Conservation (phyloP, 495 filamentous ascomycete species). For the Geopyxis carbonaria region DNA sequence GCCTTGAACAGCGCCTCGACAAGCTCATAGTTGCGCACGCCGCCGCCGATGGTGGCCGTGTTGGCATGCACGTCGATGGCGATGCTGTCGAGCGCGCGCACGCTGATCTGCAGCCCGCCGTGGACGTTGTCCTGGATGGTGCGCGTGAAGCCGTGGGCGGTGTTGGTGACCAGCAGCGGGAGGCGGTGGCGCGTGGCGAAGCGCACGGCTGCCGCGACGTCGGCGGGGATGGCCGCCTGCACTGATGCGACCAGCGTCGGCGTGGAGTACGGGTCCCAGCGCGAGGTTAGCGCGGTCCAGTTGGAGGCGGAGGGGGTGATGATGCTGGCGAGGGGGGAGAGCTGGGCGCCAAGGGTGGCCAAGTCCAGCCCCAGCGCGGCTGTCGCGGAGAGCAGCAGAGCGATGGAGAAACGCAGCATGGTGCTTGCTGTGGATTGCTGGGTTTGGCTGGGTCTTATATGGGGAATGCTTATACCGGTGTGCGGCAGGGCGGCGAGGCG, state of each 20-base stretch:
- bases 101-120: constrained; percentile 1
- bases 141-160: constrained; percentile 1
- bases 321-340: neutral
- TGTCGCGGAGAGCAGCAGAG: too few relatives aligned
- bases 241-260: neutral
- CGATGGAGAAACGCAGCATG: too few relatives aligned
- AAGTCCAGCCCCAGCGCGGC: too few relatives aligned
- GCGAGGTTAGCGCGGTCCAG: neutral
- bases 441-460: too few relatives aligned
- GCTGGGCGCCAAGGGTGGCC: neutral
- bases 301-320: neutral
- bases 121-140: neutral
- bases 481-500: too few relatives aligned
- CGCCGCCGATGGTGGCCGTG: constrained; percentile 36
- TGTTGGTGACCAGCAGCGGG: constrained; percentile 21
- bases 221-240: neutral
- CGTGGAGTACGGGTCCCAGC: neutral
- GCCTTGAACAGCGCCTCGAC: constrained; percentile 26
- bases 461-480: too few relatives aligned
- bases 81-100: neutral
- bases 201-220: neutral
- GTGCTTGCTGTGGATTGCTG: too few relatives aligned
- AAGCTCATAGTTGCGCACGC: constrained; percentile 27
- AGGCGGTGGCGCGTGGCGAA: neutral
- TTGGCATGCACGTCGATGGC: constrained; percentile 29